These are phyloP conservation scores for Cucurbita ficifolia DNA, from an alignment of 306 rosid species.

Conservation along the genomic window DNA sequence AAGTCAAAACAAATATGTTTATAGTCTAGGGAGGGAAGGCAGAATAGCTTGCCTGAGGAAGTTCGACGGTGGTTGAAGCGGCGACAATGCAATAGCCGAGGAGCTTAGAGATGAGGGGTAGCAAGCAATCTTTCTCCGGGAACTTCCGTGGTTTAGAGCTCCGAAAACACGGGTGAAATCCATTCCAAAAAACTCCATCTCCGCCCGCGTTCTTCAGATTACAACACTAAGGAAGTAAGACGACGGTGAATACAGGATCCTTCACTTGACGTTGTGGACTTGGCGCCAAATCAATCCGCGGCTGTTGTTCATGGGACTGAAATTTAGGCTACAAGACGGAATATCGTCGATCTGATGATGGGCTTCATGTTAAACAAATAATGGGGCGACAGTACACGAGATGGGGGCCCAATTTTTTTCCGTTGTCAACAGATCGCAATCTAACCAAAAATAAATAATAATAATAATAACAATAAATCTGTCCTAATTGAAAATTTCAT, in stretches of 20 bases:
- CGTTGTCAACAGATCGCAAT: too few species aligned
- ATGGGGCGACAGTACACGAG: not conserved
- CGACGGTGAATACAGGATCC: not conserved
- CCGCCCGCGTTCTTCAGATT: not conserved
- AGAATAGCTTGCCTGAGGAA: slow-evolving; percentile 57
- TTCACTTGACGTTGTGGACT: not conserved
- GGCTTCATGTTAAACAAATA: not conserved
- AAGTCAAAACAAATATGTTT: not conserved
- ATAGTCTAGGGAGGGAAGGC: too few species aligned
- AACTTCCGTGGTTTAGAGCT: slow-evolving; percentile 59
- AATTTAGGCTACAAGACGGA: not conserved
- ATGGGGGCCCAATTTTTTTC: not conserved
- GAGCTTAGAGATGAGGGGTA: slow-evolving; percentile 85
- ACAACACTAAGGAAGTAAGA: not conserved
- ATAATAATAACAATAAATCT: too few species aligned
- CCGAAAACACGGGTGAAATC: slow-evolving; percentile 58
- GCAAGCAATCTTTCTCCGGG: slow-evolving; percentile 78
- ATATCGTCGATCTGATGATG: not conserved
- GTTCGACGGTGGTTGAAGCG: slow-evolving; percentile 95
- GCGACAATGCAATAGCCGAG: slow-evolving; percentile 96
- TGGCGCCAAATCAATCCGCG: not conserved
- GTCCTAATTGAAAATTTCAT: too few species aligned
- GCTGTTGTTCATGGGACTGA: not conserved
- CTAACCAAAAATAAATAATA: too few species aligned
- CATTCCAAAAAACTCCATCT: slow-evolving; percentile 34